phyloP scores from a whole-genome alignment of 805 yeast genomes.

The Candida gorgasii region DNA sequence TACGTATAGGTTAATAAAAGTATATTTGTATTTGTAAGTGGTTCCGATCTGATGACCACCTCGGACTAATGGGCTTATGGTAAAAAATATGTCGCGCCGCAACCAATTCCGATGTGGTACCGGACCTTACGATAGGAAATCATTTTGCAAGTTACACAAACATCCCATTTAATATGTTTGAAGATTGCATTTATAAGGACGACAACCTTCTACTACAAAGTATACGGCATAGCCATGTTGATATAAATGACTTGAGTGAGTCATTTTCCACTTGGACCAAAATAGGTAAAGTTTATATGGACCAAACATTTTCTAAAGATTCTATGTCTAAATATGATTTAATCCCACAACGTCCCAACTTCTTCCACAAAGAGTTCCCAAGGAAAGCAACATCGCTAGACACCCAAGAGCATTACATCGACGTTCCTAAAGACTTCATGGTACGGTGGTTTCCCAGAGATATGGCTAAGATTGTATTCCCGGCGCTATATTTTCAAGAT shows the following conservation, averaged over 20 bases:
- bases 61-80: too few species aligned
- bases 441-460: slow-evolving; percentile 22
- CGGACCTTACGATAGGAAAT: too few species aligned
- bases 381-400: slow-evolving; percentile 21
- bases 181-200: slow-evolving; percentile 18
- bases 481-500: slow-evolving; percentile 22
- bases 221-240: slow-evolving; percentile 8
- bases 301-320: slow-evolving; percentile 7
- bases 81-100: too few species aligned
- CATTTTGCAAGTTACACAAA: too few species aligned
- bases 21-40: too few species aligned
- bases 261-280: background rate
- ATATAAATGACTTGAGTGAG: background rate
- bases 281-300: slow-evolving; percentile 1
- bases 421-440: slow-evolving; percentile 18
- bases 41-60: too few species aligned
- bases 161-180: slow-evolving; percentile 17
- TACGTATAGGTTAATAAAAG: too few species aligned
- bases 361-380: slow-evolving; percentile 20
- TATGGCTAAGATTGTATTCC: slow-evolving; percentile 18
- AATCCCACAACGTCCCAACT: slow-evolving; percentile 15
- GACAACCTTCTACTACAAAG: slow-evolving; percentile 16
- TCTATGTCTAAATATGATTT: slow-evolving; percentile 13
- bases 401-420: slow-evolving; percentile 19
- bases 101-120: background rate